Percentiles rank a stretch among this genome's conserved stretches.
phyloP scores from a whole-genome alignment of 2,329 filamentous ascomycete species.

The Trichoderma simmonsii region DNA sequence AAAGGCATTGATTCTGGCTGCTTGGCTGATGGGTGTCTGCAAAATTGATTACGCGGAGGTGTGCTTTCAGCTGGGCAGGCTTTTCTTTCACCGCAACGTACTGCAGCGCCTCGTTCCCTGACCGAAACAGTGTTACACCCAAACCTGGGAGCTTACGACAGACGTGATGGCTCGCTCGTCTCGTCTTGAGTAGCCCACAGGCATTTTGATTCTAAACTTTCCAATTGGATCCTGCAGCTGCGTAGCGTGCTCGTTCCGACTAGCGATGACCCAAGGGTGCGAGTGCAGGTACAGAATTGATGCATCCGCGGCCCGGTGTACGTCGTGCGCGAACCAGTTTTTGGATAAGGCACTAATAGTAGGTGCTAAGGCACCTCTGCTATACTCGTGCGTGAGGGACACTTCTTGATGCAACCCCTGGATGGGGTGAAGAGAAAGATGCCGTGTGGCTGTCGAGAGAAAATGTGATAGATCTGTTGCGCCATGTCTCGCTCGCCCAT shows the following conservation, averaged over 20 bases:
- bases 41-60: too few species aligned
- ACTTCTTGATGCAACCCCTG: background rate
- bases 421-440: background rate
- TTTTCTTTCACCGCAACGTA: background rate
- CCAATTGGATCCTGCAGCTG: background rate
- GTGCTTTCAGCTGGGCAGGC: background rate
- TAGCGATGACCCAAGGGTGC: background rate
- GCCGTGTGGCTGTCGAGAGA: background rate
- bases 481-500: too few species aligned
- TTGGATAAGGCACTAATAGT: too few species aligned
- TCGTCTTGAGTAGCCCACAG: background rate
- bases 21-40: too few species aligned
- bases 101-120: background rate
- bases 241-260: background rate
- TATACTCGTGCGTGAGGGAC: too few species aligned
- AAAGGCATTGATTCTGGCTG: too few species aligned
- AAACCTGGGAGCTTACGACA: background rate
- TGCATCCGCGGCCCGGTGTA: background rate
- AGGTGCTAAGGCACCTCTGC: too few species aligned
- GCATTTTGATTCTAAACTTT: background rate
- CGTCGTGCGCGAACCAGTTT: background rate
- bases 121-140: background rate
- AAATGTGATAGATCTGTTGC: background rate
- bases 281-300: background rate
- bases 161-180: background rate